A percentile compares a stretch with the other conserved stretches of the same genome.
These are phyloP conservation scores for Berberis thunbergii DNA, from an alignment of 164 flowering plant species.

Conservation along the genomic window DNA sequence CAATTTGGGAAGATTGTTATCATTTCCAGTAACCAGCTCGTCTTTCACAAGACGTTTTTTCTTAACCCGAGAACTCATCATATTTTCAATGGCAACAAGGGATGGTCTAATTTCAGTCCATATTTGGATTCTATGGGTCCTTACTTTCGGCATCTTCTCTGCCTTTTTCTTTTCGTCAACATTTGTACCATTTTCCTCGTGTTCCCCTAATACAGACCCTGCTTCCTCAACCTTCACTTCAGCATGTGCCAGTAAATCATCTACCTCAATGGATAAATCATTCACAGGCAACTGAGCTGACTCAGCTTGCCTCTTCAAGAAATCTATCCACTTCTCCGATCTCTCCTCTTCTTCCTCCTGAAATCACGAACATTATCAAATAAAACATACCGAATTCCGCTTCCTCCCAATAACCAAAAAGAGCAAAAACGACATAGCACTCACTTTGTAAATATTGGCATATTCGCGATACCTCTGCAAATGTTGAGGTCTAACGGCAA, in stretches of 20 bases:
- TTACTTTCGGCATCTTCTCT: constrained; percentile 12
- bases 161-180: not conserved
- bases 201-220: too few species aligned
- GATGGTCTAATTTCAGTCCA: constrained; percentile 83
- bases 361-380: constrained; percentile 2
- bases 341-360: constrained; percentile 99
- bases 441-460: constrained; percentile 46
- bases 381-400: too few species aligned
- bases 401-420: not conserved
- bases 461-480: constrained; percentile 69
- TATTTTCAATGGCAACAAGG: constrained; percentile 57
- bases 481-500: constrained; percentile 90
- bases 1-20: constrained; percentile 25
- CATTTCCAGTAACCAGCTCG: constrained; percentile 23
- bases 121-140: constrained; percentile 35
- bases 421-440: not conserved
- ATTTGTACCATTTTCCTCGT: too few species aligned
- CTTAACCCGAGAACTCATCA: constrained; percentile 80
- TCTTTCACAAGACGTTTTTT: constrained; percentile 21
- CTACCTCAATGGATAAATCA: constrained; percentile 14
- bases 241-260: not conserved
- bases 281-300: constrained; percentile 34
- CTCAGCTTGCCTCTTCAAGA: constrained; percentile 59
- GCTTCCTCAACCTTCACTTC: too few species aligned
- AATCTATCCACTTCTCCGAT: constrained; percentile 78